Percentiles rank a stretch among this genome's conserved stretches.
Conservation (phyloP, 345 rosid genomes). For the Zanthoxylum bungeanum region DNA sequence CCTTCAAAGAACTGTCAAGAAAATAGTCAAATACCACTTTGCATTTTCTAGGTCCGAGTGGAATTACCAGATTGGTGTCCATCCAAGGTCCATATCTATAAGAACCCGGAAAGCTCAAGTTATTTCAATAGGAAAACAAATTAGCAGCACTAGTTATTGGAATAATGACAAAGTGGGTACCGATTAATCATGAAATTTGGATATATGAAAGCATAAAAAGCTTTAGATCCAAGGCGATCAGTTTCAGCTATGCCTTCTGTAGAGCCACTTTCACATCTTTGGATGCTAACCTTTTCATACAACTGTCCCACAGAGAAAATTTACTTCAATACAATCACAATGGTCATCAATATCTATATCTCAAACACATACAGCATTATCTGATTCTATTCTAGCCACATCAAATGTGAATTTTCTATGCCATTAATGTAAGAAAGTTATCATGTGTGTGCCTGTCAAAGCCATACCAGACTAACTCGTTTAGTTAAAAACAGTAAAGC, state of each 20-base stretch:
- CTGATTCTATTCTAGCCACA: background rate
- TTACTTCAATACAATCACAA: background rate
- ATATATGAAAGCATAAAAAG: slow-evolving; percentile 77
- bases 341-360: background rate
- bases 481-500: background rate
- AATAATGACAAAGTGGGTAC: slow-evolving; percentile 25
- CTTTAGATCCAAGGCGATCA: slow-evolving; percentile 72
- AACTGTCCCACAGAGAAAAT: slow-evolving; percentile 33
- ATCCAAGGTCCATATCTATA: slow-evolving; percentile 94
- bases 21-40: slow-evolving; percentile 82
- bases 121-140: background rate
- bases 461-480: background rate
- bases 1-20: slow-evolving; percentile 64
- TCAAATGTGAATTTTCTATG: background rate
- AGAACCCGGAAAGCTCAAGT: background rate
- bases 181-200: slow-evolving; percentile 97
- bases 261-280: slow-evolving; percentile 66
- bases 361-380: background rate
- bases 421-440: background rate
- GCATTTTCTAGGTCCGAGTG: slow-evolving; percentile 72
- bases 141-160: background rate
- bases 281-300: slow-evolving; percentile 77
- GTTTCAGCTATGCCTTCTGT: slow-evolving; percentile 31
- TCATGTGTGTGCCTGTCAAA: too few species aligned
- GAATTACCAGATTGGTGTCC: slow-evolving; percentile 88